A percentile compares a stretch with the other conserved stretches of the same genome.
phyloP scores from a whole-genome alignment of 1,139 yeast genomes.

The Wickerhamomyces sp. region DNA sequence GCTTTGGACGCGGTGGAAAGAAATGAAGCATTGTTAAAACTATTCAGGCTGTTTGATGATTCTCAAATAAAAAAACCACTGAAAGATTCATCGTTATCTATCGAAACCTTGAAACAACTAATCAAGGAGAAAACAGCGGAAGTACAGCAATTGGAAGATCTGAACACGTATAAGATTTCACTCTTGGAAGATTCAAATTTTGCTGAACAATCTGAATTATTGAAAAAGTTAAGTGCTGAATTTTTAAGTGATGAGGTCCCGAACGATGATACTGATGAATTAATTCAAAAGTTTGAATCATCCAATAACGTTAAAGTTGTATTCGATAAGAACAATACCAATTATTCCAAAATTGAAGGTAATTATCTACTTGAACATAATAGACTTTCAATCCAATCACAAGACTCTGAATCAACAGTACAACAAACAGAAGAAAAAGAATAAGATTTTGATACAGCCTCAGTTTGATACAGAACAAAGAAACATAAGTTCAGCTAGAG shows the following conservation, averaged over 20 bases:
- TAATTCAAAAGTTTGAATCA: slow-evolving; percentile 11
- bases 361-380: not conserved
- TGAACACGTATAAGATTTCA: slow-evolving; percentile 7
- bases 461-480: too few relatives aligned
- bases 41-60: slow-evolving; percentile 19
- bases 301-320: slow-evolving; percentile 13
- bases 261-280: slow-evolving; percentile 12
- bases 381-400: not conserved
- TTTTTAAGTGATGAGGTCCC: slow-evolving; percentile 13
- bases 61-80: slow-evolving; percentile 6
- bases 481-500: too few relatives aligned
- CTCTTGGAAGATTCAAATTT: not conserved
- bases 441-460: too few relatives aligned
- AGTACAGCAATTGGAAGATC: slow-evolving; percentile 7
- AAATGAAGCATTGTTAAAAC: slow-evolving; percentile 18
- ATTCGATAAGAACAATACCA: slow-evolving; percentile 3
- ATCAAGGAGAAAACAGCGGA: slow-evolving; percentile 6
- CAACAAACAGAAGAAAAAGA: too few relatives aligned
- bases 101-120: slow-evolving; percentile 4
- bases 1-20: slow-evolving; percentile 21
- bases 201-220: slow-evolving; percentile 7
- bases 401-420: too few relatives aligned
- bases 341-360: slow-evolving; percentile 2
- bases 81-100: not conserved
- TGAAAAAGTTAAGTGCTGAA: slow-evolving; percentile 14